Evolutionary conservation across 164 flowering plant genomes (phyloP).

Genomic region (Nymphaea colorata): DNA sequence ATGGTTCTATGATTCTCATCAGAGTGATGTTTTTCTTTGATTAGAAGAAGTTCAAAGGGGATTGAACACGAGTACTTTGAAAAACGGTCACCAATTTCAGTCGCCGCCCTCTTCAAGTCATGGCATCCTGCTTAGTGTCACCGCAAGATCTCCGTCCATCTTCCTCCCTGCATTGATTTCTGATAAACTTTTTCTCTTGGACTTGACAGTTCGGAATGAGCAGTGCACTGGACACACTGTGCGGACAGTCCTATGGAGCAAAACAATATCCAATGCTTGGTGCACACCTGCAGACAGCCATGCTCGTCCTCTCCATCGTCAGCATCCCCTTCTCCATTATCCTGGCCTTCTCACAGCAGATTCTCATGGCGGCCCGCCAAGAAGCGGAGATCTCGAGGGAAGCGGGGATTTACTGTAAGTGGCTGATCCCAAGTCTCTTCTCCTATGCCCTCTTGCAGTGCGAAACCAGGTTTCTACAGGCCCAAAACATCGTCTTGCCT

Average conservation of each 20-base stretch:
- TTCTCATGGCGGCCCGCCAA: slow-evolving; percentile 20
- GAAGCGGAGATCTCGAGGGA: slow-evolving; percentile 17
- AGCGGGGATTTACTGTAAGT: slow-evolving; percentile 21
- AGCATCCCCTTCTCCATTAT: slow-evolving; percentile 25
- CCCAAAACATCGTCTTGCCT: slow-evolving; percentile 26
- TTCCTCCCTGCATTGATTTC: background rate
- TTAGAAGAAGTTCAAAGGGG: no score
- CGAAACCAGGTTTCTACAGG: slow-evolving; percentile 19
- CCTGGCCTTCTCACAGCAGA: slow-evolving; percentile 15
- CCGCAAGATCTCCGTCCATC: no score
- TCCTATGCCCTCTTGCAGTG: slow-evolving; percentile 23
- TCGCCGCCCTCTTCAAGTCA: no score
- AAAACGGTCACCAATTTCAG: no score
- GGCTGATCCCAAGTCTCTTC: slow-evolving; percentile 25
- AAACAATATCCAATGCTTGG: slow-evolving; percentile 25
- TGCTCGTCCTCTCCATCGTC: slow-evolving; percentile 15
- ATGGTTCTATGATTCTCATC: no score
- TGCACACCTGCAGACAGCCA: slow-evolving; percentile 22
- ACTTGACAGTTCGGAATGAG: slow-evolving; percentile 24
- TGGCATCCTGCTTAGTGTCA: no score
- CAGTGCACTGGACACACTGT: slow-evolving; percentile 29
- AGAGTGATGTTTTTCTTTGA: no score
- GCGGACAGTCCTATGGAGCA: slow-evolving; percentile 34
- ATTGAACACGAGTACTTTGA: no score
- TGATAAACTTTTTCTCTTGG: background rate